Evolutionary conservation across 352 stramenopile genomes (phyloP), one percentile per base, ranked within the genome.

Genomic region (Peronospora tabacina): DNA sequence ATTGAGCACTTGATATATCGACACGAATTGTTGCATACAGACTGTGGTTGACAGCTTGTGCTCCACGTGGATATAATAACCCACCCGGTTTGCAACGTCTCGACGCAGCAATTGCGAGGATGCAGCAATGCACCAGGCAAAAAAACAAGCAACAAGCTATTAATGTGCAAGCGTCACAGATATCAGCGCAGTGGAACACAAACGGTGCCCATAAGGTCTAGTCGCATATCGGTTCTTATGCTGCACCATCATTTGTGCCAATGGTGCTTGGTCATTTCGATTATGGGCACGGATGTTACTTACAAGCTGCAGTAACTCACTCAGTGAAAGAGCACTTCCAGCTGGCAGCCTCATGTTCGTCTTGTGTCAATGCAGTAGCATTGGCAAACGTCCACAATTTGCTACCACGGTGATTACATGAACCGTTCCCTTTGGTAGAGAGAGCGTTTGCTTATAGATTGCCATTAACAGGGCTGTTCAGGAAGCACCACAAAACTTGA

Each of bases 341-440:
- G 47, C 58, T 63, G 58, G 48, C 38, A 29, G 43, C 52, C 57
- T 58, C 43, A 29, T 58, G 37, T 38, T 45, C 52, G 34, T 41
- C 46, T 49, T 41, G 30, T 44, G 46, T 17, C 32, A 6, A 17
- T 12, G 43, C 36, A 24, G 20, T 12, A 29, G 36, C 20, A 16
- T 44, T 43, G 34, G 19, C 16, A 57, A 44, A 35, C 19, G 6
- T 42, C 4, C 3, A 11, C 36, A 42, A 28, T 32, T 44, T 33
- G 35, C 26, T 44, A 41, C 19, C 4, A 30, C 24, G 42, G 33
- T 13, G 0, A 15, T 54, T 26, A 10, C n/a, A 17, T 28, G 6
- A 58, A 58, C 29, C 37, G 15, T 37, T 26, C 29, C 32, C 37
- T 6, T 1, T 20, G 51, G 51, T n/a, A 59, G 51, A 59, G 44